Conservation (phyloP, 768 basidiomycete genomes). For the Mycena galopus region DNA sequence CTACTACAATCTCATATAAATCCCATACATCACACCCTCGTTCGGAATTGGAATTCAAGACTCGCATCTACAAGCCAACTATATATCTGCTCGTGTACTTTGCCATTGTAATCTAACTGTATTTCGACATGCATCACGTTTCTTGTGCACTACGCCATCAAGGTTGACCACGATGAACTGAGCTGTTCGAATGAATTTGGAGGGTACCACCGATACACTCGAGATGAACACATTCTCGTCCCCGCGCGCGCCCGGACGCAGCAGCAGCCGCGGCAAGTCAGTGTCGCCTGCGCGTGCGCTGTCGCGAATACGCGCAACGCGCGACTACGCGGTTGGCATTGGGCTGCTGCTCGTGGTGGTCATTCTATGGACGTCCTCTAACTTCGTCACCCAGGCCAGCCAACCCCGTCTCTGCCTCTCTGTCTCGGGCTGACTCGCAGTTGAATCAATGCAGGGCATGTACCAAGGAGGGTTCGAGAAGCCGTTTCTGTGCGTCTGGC, state of each 20-base stretch:
- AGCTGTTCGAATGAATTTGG: conserved; percentile 28
- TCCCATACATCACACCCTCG: too few species aligned
- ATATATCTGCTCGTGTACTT: not conserved
- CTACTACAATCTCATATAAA: not conserved
- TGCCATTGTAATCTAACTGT: not conserved
- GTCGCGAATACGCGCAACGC: conserved; percentile 22
- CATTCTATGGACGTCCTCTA: conserved; percentile 89
- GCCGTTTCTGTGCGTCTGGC: conserved; percentile 78
- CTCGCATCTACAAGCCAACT: too few species aligned
- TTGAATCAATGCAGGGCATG: conserved; percentile 54
- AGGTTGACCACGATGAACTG: conserved; percentile 24
- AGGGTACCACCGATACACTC: conserved; percentile 18
- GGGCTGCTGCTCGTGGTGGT: conserved; percentile 81
- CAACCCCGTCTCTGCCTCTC: conserved; percentile 14
- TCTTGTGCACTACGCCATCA: not conserved
- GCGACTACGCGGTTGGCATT: conserved; percentile 70
- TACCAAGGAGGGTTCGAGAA: conserved; percentile 82
- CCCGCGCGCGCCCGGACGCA: conserved; percentile 16
- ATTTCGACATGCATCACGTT: not conserved
- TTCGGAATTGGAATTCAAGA: too few species aligned
- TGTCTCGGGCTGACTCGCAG: not conserved
- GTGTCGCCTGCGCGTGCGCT: conserved; percentile 12
- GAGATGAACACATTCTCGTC: conserved; percentile 42
- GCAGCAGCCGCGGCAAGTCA: conserved; percentile 13
- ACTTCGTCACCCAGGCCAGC: conserved; percentile 85